Evolutionary conservation across 805 yeast species (phyloP), one percentile per base, ranked within the genome.

Genomic region (Cyberlindnera mrakii): DNA sequence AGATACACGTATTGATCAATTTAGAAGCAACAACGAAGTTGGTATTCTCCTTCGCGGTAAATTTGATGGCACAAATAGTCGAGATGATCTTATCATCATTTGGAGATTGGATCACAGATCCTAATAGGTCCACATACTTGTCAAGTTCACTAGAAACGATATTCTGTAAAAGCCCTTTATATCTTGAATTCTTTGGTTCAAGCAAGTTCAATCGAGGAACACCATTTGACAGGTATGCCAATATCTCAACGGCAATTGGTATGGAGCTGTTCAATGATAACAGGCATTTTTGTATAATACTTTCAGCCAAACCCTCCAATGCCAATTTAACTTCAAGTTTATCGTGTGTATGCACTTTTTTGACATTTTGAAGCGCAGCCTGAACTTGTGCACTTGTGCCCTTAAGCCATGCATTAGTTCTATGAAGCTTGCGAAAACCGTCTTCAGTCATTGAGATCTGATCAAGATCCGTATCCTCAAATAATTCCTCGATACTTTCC

Each of bases 351-450:
- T 57, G 42, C 1, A 64, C 38, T 16, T 49, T 51, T 23, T 49
- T 54, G 35, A 54, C 46, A 37, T 48, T 52, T 6, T 33, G 29
- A 6, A 81, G 45, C 0, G 82, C 77, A 15, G 69, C 57, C 38
- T 64, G 63, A 3, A 79, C 63, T 51, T 81, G 85, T 15, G 59
- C 52, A 5, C 73, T 59, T 0, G 84, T 77, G 0, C 73, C 79
- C 13, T 57, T 64, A n/a, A 78, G 54, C 87, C 87, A 80, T 14
- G 71, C 51, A 6, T 64, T 63, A 5, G 75, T 70, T 53, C 85
- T 63, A 47, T 68, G 72, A 4, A 51, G 41, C 31, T 55, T 57
- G n/a, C 39, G 45, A 33, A 54, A 52, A 18, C 43, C 47, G 34
- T 42, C 45, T 23, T 45, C 55, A 30, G 44, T 52, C 33, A 44